Conservation (phyloP, 192 early-diverging fungal genomes). For the Umbelopsis isabellina region DNA sequence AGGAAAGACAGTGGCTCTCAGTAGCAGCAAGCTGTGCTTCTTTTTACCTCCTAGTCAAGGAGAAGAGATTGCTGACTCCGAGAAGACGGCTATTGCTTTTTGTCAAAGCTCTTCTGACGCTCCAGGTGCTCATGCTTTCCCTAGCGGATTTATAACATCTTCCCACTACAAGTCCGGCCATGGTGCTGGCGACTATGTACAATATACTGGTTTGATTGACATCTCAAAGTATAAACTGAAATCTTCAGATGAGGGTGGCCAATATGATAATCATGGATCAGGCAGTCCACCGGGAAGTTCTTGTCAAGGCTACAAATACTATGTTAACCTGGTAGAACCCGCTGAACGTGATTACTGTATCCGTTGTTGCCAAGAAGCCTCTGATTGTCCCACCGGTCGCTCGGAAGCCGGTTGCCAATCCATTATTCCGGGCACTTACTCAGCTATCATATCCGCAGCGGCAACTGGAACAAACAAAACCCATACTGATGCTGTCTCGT, state of each 20-base stretch:
- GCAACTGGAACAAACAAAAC: not conserved
- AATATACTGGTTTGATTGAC: constrained; percentile 55
- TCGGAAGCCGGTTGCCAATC: constrained; percentile 5
- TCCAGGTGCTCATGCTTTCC: constrained; percentile 44
- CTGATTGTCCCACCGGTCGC: constrained; percentile 6
- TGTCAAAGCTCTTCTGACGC: constrained; percentile 44
- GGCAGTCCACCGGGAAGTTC: constrained; percentile 11
- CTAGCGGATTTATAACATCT: constrained; percentile 50
- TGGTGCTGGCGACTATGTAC: constrained; percentile 39
- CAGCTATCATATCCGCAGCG: not conserved
- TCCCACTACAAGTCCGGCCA: constrained; percentile 37
- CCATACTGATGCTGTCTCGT: not conserved
- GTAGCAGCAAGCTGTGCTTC: constrained; percentile 30
- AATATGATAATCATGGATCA: constrained; percentile 42
- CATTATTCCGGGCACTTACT: constrained; percentile 7
- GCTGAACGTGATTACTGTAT: constrained; percentile 15
- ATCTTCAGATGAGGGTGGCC: constrained; percentile 47
- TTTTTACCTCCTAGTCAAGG: constrained; percentile 42
- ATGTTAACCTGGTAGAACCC: constrained; percentile 22
- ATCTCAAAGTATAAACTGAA: constrained; percentile 37
- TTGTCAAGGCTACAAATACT: constrained; percentile 21
- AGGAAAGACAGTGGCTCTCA: constrained; percentile 9
- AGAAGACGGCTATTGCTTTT: constrained; percentile 49
- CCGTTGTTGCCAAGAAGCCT: not conserved
- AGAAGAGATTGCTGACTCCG: constrained; percentile 45